phyloP scores from a whole-genome alignment of 1,284 basidiomycete species.

The Kalmanozyma brasiliensis region DNA sequence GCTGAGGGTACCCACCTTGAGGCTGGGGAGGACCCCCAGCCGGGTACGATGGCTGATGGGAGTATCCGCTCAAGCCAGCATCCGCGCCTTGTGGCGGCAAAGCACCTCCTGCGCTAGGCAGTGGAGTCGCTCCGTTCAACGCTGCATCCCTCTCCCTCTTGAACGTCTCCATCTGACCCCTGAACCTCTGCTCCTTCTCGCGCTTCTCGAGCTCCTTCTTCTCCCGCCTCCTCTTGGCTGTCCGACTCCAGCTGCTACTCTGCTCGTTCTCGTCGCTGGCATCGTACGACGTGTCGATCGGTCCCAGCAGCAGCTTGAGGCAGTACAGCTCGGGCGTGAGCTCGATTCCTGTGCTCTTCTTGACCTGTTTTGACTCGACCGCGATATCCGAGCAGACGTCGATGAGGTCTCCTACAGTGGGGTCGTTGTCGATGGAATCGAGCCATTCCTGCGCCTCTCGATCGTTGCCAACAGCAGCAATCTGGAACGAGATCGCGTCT shows the following conservation, averaged over 20 bases:
- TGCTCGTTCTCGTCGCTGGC: conserved; percentile 46
- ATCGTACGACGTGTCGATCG: conserved; percentile 57
- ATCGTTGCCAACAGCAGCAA: conserved; percentile 60
- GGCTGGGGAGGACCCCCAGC: conserved; percentile 7
- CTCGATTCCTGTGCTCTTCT: conserved; percentile 47
- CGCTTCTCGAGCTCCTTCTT: conserved; percentile 27
- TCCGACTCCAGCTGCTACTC: conserved; percentile 7
- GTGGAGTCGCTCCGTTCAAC: conserved; percentile 14
- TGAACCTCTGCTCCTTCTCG: conserved; percentile 22
- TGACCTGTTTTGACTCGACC: conserved; percentile 51
- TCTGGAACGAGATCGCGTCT: conserved; percentile 55
- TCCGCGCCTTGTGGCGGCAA: conserved; percentile 25
- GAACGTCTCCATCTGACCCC: conserved; percentile 18
- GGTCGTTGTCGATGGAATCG: conserved; percentile 58
- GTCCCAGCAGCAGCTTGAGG: conserved; percentile 56
- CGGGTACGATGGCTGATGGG: conserved; percentile 33
- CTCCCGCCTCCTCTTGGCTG: conserved; percentile 19
- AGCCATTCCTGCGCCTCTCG: conserved; percentile 61
- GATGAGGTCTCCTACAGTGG: conserved; percentile 52
- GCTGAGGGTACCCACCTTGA: conserved; percentile 19
- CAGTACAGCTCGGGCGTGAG: conserved; percentile 56
- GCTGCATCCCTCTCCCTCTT: conserved; percentile 25
- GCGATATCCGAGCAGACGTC: conserved; percentile 58
- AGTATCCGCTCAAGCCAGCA: conserved; percentile 21
- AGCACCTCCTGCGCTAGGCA: conserved; percentile 43